Evolutionary conservation across 2,329 filamentous ascomycete genomes (phyloP).

Genomic region (Sporothrix mexicana): DNA sequence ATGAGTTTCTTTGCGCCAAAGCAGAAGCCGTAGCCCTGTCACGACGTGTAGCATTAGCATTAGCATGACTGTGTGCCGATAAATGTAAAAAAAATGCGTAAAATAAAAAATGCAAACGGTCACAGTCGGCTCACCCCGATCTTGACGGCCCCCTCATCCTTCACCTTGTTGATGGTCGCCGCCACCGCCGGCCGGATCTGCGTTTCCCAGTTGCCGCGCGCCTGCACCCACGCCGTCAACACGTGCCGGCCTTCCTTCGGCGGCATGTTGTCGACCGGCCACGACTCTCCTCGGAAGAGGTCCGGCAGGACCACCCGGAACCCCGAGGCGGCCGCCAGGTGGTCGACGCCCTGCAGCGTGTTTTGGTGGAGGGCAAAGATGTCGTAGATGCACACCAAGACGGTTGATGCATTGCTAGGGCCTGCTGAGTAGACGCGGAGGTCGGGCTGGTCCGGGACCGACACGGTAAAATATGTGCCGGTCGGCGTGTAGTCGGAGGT

Average conservation of each 20-base stretch:
- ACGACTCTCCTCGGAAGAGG: constrained; percentile 24
- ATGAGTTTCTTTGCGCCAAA: constrained; percentile 28
- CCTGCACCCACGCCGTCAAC: constrained; percentile 24
- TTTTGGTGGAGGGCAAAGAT: constrained; percentile 29
- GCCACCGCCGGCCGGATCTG: constrained; percentile 19
- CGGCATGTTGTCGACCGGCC: constrained; percentile 29
- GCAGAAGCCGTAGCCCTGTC: constrained; percentile 24
- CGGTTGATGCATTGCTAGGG: constrained; percentile 2
- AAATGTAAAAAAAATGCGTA: no score
- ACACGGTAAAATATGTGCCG: constrained; percentile 20
- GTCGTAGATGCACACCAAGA: constrained; percentile 26
- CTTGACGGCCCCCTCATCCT: constrained; percentile 17
- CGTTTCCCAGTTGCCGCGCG: constrained; percentile 18
- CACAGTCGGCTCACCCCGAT: no score
- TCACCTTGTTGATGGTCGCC: neutral
- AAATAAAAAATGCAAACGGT: no score
- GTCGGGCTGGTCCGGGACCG: constrained; percentile 19
- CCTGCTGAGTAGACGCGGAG: constrained; percentile 21
- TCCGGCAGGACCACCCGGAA: constrained; percentile 27
- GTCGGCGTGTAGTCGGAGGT: constrained; percentile 27
- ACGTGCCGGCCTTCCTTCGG: constrained; percentile 19
- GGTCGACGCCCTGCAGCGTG: constrained; percentile 26
- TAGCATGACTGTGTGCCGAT: no score
- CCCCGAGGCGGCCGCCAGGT: constrained; percentile 11
- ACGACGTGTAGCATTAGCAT: neutral